Evolutionary conservation across 352 stramenopile genomes (phyloP), one percentile per base, ranked within the genome.

Genomic region (Pythium dissimile): DNA sequence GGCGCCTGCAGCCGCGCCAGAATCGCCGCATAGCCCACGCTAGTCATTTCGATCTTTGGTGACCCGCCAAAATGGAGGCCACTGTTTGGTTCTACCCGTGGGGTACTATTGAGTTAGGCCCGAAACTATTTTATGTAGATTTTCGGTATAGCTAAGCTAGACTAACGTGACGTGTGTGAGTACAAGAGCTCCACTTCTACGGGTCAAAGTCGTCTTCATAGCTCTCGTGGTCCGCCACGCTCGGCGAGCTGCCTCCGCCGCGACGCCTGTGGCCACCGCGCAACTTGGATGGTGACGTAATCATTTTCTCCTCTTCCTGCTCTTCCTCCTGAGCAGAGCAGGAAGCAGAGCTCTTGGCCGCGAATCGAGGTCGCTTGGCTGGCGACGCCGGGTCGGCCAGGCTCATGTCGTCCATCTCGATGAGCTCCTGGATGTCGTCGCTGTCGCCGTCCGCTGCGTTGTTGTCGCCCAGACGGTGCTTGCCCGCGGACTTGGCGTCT

Each of bases 191-290:
- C 48, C 67, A 91, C 20, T 88, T 79, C 41, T n/a, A n/a, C n/a
- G n/a, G n/a, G n/a, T 93, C 84, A 66, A 93, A 93, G 52, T 91
- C 84, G 44, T 92, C 81, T 67, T 93, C 84, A 45, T 90, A 91
- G 44, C 69, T 72, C 32, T 85, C 79, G 3, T 77, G 70, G 26
- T 88, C 78, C 5, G 5, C 12, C 5, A 16, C 3, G 20, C 7
- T 41, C 12, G 31, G 21, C 38, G n/a, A 37, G 54, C 2, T 24
- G 48, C 31, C 41, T 21, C 15, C 54, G 27, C 37, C 32, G 31
- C 41, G 30, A 35, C 27, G 47, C 4, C 18, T 13, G 9, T 46
- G 39, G 21, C 18, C 18, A 26, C 15, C n/a, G n/a, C n/a, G 39
- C 12, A 27, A 28, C 27, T 52, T 52, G 27, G 23, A 37, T 10